A percentile compares a stretch with the other conserved stretches of the same genome.
Conservation (phyloP, 1,139 yeast genomes). For the Magnusiomyces paraingens region DNA sequence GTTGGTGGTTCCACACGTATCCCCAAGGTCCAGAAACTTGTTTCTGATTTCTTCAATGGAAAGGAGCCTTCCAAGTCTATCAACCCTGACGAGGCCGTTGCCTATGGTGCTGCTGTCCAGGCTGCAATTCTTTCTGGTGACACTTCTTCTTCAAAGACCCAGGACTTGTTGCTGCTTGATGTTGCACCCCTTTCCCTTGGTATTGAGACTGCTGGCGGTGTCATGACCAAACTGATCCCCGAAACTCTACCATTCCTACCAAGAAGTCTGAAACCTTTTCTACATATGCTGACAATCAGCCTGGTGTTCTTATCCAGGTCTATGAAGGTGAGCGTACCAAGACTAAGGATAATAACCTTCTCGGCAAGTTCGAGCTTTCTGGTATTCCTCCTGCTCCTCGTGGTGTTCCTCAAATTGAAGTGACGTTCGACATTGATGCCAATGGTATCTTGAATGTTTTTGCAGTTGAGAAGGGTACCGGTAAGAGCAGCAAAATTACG, state of each 20-base stretch:
- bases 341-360: constrained; percentile 88
- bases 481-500: constrained; percentile 74
- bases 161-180: constrained; percentile 77
- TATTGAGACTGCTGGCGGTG: constrained; percentile 95
- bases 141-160: constrained; percentile 63
- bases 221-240: constrained; percentile 83
- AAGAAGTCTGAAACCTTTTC: constrained; percentile 93
- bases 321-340: constrained; percentile 92
- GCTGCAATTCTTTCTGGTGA: constrained; percentile 92
- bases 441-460: constrained; percentile 92
- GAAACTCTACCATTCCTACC: constrained; percentile 91
- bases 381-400: constrained; percentile 96
- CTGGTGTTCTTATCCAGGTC: constrained; percentile 89
- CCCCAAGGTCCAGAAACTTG: constrained; percentile 97
- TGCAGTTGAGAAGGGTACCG: constrained; percentile 89
- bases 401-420: constrained; percentile 94
- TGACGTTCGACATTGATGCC: constrained; percentile 86
- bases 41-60: constrained; percentile 97
- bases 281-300: constrained; percentile 89
- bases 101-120: constrained; percentile 94
- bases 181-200: constrained; percentile 86
- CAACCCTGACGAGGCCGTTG: constrained; percentile 56
- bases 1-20: constrained; percentile 99
- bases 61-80: constrained; percentile 38
- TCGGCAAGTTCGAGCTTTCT: constrained; percentile 86